Base-by-base conservation (phyloP, 2,329 filamentous ascomycete species). In the Hypoxylon sp. region DNA sequence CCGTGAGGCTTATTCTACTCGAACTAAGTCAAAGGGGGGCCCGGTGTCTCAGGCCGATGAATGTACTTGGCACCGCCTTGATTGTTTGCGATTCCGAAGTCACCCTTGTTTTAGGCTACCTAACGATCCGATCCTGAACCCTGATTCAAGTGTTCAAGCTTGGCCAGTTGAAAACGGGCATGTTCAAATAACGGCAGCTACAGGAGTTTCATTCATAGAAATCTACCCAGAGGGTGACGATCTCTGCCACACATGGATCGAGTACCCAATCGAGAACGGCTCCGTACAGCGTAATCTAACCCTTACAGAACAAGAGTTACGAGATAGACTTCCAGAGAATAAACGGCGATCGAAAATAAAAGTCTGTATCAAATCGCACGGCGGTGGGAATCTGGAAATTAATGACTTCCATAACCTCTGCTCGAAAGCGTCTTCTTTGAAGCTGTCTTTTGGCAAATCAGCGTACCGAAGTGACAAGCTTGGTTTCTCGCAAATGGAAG, bases 21-120 rank as follows among this genome's bases (percentile, higher is more conserved):
- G 94, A 50, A 97, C 94, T 1, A 94, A 93, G 77, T 91, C 91
- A 47, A 94, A 92, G 74, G 94, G 94, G 2, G 91, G 92, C 3
- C 81, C 93, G 5, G 92, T 94, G 46, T 79, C 91, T 47, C 89
- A 88, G 33, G 87, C 90, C 51, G 94, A 98, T 73, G 96, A 98
- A 81, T 97, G 94, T 78, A 86, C 85, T 26, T 98, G 95, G 95
- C 94, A 98, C 80, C 88, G 94, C 64, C 86, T 98, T 5, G 96
- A 98, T 79, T 90, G 90, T 59, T 85, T 99, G 57, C 92, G 94
- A 42, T 97, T 98, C 83, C 91, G 94, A 71, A 92, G 91, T 72
- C 96, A 99, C 77, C 94, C 94, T 3, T 94, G 93, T 78, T 98
- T 99, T 83, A 87, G 90, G 60, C 86, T 97, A 57, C 93, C 94